phyloP scores from a whole-genome alignment of 768 basidiomycete genomes.

The Tulasnella sp. region DNA sequence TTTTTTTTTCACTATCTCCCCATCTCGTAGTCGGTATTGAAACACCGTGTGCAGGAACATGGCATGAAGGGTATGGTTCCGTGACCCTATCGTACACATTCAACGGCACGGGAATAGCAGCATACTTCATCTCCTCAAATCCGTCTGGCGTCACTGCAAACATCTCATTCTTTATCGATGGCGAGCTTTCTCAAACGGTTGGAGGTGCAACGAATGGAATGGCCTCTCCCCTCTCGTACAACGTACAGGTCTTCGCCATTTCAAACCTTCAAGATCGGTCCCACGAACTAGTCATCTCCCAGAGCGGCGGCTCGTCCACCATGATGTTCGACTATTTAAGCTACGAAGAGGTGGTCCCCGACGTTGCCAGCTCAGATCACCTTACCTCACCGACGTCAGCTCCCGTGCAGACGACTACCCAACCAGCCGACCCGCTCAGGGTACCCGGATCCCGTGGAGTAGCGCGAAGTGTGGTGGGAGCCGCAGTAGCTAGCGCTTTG shows the following conservation, averaged over 20 bases:
- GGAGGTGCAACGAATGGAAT: background rate
- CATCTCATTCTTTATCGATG: conserved; percentile 8
- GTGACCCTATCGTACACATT: conserved; percentile 6
- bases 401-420: background rate
- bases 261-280: background rate
- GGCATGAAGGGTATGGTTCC: background rate
- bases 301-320: background rate
- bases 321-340: conserved; percentile 6
- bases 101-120: background rate
- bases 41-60: background rate
- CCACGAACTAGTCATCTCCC: conserved; percentile 10
- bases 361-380: background rate
- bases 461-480: background rate
- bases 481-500: background rate
- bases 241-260: background rate
- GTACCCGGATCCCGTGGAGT: background rate
- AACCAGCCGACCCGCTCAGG: conserved; percentile 1
- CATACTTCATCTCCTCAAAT: conserved; percentile 1
- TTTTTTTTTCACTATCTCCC: background rate
- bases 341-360: background rate
- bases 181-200: background rate
- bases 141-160: background rate
- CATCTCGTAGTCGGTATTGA: background rate
- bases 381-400: background rate
- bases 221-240: background rate